phyloP scores from a whole-genome alignment of 345 rosid genomes.

The Arabidopsis arenosa region DNA sequence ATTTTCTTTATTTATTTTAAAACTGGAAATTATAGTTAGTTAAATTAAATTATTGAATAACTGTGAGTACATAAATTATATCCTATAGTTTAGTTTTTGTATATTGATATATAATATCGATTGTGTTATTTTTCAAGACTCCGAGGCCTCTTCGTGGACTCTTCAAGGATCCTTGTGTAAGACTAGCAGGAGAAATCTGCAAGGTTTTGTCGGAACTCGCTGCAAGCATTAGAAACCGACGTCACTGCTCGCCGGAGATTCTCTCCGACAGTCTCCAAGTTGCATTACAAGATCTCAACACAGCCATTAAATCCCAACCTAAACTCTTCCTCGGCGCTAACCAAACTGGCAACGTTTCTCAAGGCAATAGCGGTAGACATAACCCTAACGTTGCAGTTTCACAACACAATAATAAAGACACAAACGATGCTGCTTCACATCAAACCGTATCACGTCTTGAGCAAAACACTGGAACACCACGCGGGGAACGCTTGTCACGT shows the following conservation, averaged over 20 bases:
- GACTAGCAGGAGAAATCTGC: conserved; percentile 69
- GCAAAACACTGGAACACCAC: conserved; percentile 33
- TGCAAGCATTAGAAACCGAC: conserved; percentile 56
- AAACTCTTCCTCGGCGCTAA: conserved; percentile 72
- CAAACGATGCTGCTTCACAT: neutral
- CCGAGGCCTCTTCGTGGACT: conserved; percentile 66
- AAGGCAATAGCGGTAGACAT: conserved; percentile 59
- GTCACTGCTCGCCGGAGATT: conserved; percentile 74
- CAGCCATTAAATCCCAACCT: conserved; percentile 74
- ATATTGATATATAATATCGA: neutral
- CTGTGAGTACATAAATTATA: neutral
- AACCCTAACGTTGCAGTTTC: conserved; percentile 15
- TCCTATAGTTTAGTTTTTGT: neutral
- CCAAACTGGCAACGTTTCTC: conserved; percentile 33
- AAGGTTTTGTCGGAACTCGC: conserved; percentile 69
- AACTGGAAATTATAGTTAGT: neutral
- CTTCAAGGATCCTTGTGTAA: conserved; percentile 71
- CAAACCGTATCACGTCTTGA: conserved; percentile 3
- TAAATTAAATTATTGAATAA: neutral
- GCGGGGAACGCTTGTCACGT: conserved; percentile 33
- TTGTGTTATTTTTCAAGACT: conserved; percentile 47
- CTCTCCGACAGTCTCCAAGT: conserved; percentile 79
- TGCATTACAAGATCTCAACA: conserved; percentile 75
- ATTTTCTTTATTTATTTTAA: neutral
- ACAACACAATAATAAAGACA: neutral